These are phyloP conservation scores for Ophiostoma quercus DNA, from an alignment of 2,329 filamentous ascomycete genomes.

Conservation along the genomic window DNA sequence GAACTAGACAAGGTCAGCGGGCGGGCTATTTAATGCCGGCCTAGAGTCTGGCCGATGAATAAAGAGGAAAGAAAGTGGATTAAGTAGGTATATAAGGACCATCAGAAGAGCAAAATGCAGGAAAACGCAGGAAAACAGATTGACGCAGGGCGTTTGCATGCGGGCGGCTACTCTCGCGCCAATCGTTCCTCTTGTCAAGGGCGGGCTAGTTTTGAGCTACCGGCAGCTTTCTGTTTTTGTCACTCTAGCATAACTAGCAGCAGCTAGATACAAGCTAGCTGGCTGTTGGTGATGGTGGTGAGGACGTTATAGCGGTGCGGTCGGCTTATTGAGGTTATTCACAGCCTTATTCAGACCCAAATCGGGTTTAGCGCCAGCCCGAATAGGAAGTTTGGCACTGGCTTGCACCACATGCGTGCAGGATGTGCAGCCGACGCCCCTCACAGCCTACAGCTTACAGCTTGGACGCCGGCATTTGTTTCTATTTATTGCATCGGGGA, in stretches of 20 bases:
- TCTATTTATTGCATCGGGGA: constrained; percentile 1
- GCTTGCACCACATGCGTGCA: constrained; percentile 1
- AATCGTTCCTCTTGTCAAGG: background rate
- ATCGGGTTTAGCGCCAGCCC: constrained; percentile 28
- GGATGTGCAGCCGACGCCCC: background rate
- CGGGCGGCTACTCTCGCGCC: background rate
- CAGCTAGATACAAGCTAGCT: no score
- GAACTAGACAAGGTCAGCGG: background rate
- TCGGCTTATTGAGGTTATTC: constrained; percentile 29
- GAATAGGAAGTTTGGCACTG: constrained; percentile 21
- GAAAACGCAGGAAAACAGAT: background rate
- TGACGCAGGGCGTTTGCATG: background rate
- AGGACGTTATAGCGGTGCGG: background rate
- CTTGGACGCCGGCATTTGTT: constrained; percentile 1
- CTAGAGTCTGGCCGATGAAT: background rate
- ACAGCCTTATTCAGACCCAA: constrained; percentile 35
- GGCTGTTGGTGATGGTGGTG: background rate
- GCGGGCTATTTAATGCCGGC: background rate
- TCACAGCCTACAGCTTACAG: background rate
- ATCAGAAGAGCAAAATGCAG: background rate
- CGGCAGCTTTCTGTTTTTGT: constrained; percentile 4
- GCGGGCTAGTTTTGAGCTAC: background rate
- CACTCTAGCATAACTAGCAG: no score
- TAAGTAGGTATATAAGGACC: background rate
- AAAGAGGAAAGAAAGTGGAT: background rate